Evolutionary conservation across 495 filamentous ascomycete species (phyloP).

Genomic region (Penicillium pulvis): DNA sequence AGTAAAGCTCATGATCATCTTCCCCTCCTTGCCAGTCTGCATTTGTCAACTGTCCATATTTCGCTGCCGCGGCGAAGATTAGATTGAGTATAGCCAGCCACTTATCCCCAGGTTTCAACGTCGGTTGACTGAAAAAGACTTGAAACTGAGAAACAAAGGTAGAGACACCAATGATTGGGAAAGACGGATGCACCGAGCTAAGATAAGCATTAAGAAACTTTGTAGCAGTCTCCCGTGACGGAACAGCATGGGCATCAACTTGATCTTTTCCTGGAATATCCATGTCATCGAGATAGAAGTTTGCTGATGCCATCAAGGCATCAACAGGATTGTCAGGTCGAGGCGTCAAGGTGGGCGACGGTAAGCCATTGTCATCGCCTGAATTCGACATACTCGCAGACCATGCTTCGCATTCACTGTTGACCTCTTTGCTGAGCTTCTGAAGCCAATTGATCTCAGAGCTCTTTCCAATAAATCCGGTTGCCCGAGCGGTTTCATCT

Average conservation of each 20-base stretch:
- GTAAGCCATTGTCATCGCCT: slow-evolving; percentile 26
- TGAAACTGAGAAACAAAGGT: slow-evolving; percentile 56
- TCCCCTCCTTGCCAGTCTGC: slow-evolving; percentile 48
- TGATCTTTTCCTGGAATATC: slow-evolving; percentile 46
- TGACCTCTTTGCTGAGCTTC: slow-evolving; percentile 40
- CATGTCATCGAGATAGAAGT: slow-evolving; percentile 54
- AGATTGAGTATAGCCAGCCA: slow-evolving; percentile 64
- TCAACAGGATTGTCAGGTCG: slow-evolving; percentile 29
- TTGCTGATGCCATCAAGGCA: slow-evolving; percentile 34
- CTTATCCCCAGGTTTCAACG: slow-evolving; percentile 41
- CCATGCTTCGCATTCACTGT: slow-evolving; percentile 31
- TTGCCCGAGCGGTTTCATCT: slow-evolving; percentile 47
- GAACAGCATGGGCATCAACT: slow-evolving; percentile 52
- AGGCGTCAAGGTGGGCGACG: slow-evolving; percentile 32
- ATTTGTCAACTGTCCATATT: slow-evolving; percentile 49
- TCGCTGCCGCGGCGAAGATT: slow-evolving; percentile 62
- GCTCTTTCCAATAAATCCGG: slow-evolving; percentile 61
- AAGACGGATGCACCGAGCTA: slow-evolving; percentile 58
- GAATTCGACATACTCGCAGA: slow-evolving; percentile 18
- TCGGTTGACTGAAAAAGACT: slow-evolving; percentile 44
- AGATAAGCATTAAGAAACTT: slow-evolving; percentile 59
- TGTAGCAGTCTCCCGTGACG: slow-evolving; percentile 53
- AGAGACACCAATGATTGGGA: slow-evolving; percentile 60
- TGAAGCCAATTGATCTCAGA: slow-evolving; percentile 64
- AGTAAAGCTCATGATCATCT: slow-evolving; percentile 57